Base-by-base conservation (phyloP, 148 eudicot species). In the Dysphania ambrosioides region DNA sequence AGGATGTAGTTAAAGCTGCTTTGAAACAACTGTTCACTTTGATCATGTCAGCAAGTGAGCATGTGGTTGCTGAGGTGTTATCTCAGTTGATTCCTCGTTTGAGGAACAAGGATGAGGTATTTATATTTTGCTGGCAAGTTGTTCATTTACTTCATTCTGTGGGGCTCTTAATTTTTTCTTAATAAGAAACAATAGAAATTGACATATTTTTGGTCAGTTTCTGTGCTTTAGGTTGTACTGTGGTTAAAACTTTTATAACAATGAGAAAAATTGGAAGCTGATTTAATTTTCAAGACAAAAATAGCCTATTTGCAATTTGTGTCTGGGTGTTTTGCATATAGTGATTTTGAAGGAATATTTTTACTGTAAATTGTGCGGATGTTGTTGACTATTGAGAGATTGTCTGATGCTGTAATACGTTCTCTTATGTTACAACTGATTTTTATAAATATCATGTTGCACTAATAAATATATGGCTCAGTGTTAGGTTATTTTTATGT, bases 11-110 rank as follows among this genome's bases (percentile, higher is more conserved):
- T 70, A 90, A 87, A 83, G 83, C 77, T 26, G 79, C 83, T 61
- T 71, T 95, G 75, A 85, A 72, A 72, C 76, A 80, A 40, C 70
- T 90, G 36, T 95, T 95, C 79, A 89, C 89, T 44, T 66, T 82
- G 47, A 86, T 95, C 70, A 92, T 95, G 97, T 88, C 97, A 68
- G 96, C 89, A 26, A 80, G 86, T 82, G 79, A 86, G 73, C 86
- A 81, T 41, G 85, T 78, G 57, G 85, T 92, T 72, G 75, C 92
- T 4, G 78, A 84, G 74, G 85, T 82, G 29, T 65, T 90, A 13
- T 38, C 86, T 12, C 90, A 83, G 71, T 73, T 95, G 85, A 90
- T 79, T 57, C 82, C 74, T 64, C 96, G 97, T 21, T 83, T 92
- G 79, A 83, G 70, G 61, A 32, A 59, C 79, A 87, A 91, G 49